Evolutionary conservation across 148 eudicot genomes (phyloP).

Genomic region (Selenicereus undatus): DNA sequence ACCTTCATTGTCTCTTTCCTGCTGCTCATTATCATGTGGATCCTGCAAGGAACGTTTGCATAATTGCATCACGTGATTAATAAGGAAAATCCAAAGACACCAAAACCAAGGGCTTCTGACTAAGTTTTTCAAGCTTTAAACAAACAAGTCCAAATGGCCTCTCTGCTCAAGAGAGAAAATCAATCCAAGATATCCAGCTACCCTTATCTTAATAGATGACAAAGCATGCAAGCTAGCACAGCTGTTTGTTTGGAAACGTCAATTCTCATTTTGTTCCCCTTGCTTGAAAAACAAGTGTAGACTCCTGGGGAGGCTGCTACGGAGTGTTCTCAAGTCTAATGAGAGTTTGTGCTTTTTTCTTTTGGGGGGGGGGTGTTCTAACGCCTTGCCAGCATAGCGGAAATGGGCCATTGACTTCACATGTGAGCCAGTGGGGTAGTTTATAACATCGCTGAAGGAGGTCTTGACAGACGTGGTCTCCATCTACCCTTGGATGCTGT

Average conservation of each 20-base stretch:
- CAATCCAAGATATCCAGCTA: neutral
- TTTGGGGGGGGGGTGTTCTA: too few species aligned
- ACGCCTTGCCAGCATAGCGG: too few species aligned
- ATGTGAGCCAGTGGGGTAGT: neutral
- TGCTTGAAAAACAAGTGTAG: neutral
- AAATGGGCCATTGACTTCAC: too few species aligned
- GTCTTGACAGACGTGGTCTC: neutral
- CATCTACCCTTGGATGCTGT: neutral
- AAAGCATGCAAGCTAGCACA: neutral
- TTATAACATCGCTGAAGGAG: neutral
- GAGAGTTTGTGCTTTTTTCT: too few species aligned
- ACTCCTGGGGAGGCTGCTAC: neutral
- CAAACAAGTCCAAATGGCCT: neutral
- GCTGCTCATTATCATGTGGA: conserved; percentile 41
- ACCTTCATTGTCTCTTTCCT: conserved; percentile 51
- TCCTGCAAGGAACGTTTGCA: conserved; percentile 42
- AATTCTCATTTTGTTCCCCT: neutral
- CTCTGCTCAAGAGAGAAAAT: neutral
- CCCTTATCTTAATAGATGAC: neutral
- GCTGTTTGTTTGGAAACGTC: neutral
- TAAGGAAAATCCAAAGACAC: neutral
- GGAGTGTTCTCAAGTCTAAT: neutral
- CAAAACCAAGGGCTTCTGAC: neutral
- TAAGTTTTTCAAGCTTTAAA: neutral
- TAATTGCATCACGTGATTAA: neutral